These are phyloP conservation scores for Phytophthora pseudosyringae DNA, from an alignment of 352 stramenopile genomes.

Conservation along the genomic window DNA sequence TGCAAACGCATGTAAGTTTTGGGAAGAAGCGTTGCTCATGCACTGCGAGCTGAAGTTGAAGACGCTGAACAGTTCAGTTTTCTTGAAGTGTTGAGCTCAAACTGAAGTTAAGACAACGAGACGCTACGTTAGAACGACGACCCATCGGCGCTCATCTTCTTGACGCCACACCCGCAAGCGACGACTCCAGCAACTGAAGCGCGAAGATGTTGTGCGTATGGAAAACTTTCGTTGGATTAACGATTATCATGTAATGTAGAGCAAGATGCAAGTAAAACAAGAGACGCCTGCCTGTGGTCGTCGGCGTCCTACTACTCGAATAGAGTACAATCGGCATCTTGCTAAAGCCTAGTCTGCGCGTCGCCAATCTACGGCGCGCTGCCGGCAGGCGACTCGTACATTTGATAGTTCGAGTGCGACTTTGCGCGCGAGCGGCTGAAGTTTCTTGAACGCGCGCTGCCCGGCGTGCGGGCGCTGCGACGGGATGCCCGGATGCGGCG, in stretches of 20 bases:
- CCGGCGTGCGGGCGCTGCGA: slow-evolving; percentile 62
- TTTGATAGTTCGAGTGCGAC: slow-evolving; percentile 76
- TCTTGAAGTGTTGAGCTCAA: slow-evolving; percentile 18
- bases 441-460: slow-evolving; percentile 64
- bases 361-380: slow-evolving; percentile 47
- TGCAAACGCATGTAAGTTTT: slow-evolving; percentile 25
- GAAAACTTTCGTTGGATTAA: slow-evolving; percentile 35
- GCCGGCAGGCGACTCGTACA: slow-evolving; percentile 66
- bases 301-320: slow-evolving; percentile 21
- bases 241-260: slow-evolving; percentile 33
- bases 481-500: slow-evolving; percentile 58
- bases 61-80: slow-evolving; percentile 9
- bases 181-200: slow-evolving; percentile 1
- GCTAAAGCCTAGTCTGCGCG: slow-evolving; percentile 15
- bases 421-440: slow-evolving; percentile 69
- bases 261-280: slow-evolving; percentile 38
- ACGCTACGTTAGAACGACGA: slow-evolving; percentile 11
- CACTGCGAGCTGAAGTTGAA: slow-evolving; percentile 9
- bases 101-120: slow-evolving; percentile 20
- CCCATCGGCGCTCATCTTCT: slow-evolving; percentile 11
- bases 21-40: slow-evolving; percentile 4
- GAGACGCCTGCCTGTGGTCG: slow-evolving; percentile 4
- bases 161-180: slow-evolving; percentile 2
- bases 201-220: neutral
- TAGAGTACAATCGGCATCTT: slow-evolving; percentile 34